Evolutionary conservation across 129 eudicot species (phyloP).

Genomic region (Chrysanthemum lavandulifolium): DNA sequence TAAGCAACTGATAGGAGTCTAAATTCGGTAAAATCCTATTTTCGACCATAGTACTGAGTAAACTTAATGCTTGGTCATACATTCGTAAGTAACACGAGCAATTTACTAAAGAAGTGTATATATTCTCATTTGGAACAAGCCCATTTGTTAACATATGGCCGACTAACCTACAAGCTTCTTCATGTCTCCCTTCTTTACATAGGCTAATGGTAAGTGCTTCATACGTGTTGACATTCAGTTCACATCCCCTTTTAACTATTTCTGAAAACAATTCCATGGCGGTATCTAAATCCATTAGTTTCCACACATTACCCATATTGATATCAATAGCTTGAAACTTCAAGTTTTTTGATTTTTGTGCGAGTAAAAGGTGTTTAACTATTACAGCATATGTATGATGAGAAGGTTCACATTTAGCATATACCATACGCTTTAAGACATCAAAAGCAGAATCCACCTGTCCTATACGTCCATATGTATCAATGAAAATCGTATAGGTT

Average conservation of each 20-base stretch:
- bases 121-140: no score
- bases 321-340: constrained; percentile 23
- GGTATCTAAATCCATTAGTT: constrained; percentile 54
- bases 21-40: no score
- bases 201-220: constrained; percentile 55
- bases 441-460: constrained; percentile 47
- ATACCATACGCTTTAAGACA: neutral
- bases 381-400: constrained; percentile 67
- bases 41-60: no score
- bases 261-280: constrained; percentile 52
- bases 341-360: constrained; percentile 27
- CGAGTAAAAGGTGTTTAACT: constrained; percentile 50
- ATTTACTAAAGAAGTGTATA: no score
- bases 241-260: constrained; percentile 55
- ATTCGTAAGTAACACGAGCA: no score
- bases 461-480: constrained; percentile 67
- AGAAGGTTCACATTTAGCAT: constrained; percentile 33
- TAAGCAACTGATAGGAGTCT: constrained; percentile 24
- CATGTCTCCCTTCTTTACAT: constrained; percentile 62
- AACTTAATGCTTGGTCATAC: no score
- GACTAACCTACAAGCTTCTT: constrained; percentile 37
- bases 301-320: constrained; percentile 69
- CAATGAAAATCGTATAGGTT: constrained; percentile 68
- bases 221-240: constrained; percentile 46
- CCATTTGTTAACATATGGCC: no score